A percentile compares a stretch with the other conserved stretches of the same genome.
Evolutionary conservation across 1,139 yeast species (phyloP).

Genomic region (Hyphopichia burtonii): DNA sequence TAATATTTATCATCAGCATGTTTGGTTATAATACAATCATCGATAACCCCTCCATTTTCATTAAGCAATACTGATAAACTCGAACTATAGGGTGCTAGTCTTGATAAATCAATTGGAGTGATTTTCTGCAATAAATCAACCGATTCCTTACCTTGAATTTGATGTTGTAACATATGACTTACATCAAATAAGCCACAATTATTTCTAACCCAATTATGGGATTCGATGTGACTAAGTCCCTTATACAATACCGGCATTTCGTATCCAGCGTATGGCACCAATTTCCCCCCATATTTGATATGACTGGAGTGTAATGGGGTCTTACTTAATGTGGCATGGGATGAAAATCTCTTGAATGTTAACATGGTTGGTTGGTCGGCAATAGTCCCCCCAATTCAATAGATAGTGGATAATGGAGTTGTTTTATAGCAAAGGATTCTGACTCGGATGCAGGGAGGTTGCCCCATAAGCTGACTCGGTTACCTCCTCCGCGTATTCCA

Average conservation of each 20-base stretch:
- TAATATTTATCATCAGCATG: slow-evolving; percentile 76
- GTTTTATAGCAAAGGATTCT: too few species aligned
- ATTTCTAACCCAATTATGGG: slow-evolving; percentile 90
- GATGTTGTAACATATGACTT: slow-evolving; percentile 95
- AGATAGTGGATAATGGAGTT: too few species aligned
- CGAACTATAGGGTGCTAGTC: slow-evolving; percentile 56
- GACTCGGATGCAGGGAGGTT: too few species aligned
- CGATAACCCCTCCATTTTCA: slow-evolving; percentile 78
- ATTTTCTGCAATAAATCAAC: slow-evolving; percentile 69
- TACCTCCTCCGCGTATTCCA: too few species aligned
- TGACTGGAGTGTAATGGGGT: slow-evolving; percentile 88
- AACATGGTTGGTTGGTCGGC: too few species aligned
- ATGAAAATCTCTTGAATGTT: slow-evolving; percentile 27
- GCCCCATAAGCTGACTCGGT: too few species aligned
- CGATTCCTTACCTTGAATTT: slow-evolving; percentile 66
- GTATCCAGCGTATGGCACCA: slow-evolving; percentile 95
- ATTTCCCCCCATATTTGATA: slow-evolving; percentile 74
- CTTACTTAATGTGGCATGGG: slow-evolving; percentile 34
- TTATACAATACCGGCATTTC: slow-evolving; percentile 90
- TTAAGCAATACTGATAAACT: slow-evolving; percentile 80
- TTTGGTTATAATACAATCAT: slow-evolving; percentile 89
- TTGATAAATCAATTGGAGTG: slow-evolving; percentile 78
- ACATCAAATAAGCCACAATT: slow-evolving; percentile 90
- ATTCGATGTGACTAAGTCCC: slow-evolving; percentile 81
- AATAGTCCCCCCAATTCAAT: too few species aligned